These are phyloP conservation scores for Auricularia heimuer DNA, from an alignment of 768 basidiomycete genomes.

Conservation along the genomic window DNA sequence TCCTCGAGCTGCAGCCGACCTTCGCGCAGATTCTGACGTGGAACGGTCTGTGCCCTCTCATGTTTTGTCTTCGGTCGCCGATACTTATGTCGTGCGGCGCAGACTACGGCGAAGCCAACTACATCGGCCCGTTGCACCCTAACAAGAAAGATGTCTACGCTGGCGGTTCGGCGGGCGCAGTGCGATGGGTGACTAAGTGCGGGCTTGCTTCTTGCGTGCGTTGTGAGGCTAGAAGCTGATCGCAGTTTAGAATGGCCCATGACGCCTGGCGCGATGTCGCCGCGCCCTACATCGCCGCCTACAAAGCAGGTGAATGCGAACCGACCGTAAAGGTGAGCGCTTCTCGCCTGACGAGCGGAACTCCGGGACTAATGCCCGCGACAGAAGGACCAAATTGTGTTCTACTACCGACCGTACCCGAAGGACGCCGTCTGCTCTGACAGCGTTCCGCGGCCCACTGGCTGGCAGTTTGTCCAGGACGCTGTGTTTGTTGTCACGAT, in stretches of 20 bases:
- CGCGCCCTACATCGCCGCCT: neutral
- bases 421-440: neutral
- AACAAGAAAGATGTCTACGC: constrained; percentile 1
- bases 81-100: neutral
- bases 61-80: neutral
- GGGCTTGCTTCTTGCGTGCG: neutral
- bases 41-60: constrained; percentile 31
- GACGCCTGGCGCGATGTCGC: neutral
- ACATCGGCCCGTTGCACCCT: constrained; percentile 43
- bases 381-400: neutral
- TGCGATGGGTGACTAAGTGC: neutral
- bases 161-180: neutral
- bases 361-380: neutral
- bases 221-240: neutral
- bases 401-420: neutral
- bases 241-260: neutral
- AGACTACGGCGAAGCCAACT: constrained; percentile 66
- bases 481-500: neutral
- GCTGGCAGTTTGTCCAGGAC: neutral
- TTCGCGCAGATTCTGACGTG: constrained; percentile 51
- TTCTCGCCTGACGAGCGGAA: neutral
- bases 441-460: neutral
- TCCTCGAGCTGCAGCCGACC: constrained; percentile 37
- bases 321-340: neutral
- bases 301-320: neutral